Base-by-base conservation (phyloP, 768 basidiomycete species). In the Kwoniella heveanensis region DNA sequence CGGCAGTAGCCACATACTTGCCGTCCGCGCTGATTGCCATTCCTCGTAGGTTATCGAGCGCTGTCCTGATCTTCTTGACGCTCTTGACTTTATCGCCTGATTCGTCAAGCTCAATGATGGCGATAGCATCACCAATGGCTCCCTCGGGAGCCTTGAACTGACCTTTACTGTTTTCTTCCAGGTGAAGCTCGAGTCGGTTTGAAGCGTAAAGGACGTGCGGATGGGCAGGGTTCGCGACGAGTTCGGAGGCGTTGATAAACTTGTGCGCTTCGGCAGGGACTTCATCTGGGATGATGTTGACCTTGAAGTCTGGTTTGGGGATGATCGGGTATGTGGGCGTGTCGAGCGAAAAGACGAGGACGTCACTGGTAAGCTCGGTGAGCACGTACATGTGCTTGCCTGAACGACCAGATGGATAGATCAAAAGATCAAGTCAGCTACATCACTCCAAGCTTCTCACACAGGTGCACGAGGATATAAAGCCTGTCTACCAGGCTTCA, bases 401-500 rank as follows among this genome's bases (percentile, higher is more conserved):
- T 77, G 22, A n/a, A n/a, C n/a, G n/a, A n/a, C n/a, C n/a, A n/a
- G n/a, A n/a, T 36, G 32, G 32, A 13, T 36, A 93, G 82, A 77
- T 92, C 90, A 0, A 89, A 86, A 1, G 90, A 83, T 48, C 91
- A 83, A 13, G 92, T 79, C 26, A 82, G 72, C 52, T 83, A n/a
- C n/a, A n/a, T 81, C 19, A 81, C 78, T 29, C 39, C 39, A 83
- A 10, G 39, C 15, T 30, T 46, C 29, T 15, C n/a, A n/a, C n/a
- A n/a, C n/a, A n/a, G n/a, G n/a, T n/a, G n/a, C n/a, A n/a, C n/a
- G n/a, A n/a, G n/a, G n/a, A n/a, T n/a, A n/a, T n/a, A n/a, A n/a
- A n/a, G n/a, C n/a, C n/a, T n/a, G n/a, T n/a, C n/a, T n/a, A n/a
- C n/a, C n/a, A n/a, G n/a, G n/a, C n/a, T n/a, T n/a, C n/a, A n/a